These are phyloP conservation scores for Lactifluus piperatus DNA, from an alignment of 768 basidiomycete genomes.

Conservation along the genomic window DNA sequence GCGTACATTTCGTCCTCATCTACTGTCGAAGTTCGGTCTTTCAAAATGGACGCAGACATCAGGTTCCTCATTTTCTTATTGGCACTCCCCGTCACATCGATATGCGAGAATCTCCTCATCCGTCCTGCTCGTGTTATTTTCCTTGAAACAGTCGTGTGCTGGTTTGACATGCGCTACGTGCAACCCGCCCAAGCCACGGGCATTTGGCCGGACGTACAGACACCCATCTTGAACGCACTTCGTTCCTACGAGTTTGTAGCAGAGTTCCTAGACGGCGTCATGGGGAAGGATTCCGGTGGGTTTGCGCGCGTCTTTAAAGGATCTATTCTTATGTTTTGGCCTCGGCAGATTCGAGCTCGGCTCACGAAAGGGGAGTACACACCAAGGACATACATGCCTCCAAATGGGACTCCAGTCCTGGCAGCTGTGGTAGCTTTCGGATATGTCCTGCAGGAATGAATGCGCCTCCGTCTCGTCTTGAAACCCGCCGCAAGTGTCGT, in stretches of 20 bases:
- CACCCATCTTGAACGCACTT: constrained; percentile 7
- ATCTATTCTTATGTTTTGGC: background rate
- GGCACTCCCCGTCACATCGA: background rate
- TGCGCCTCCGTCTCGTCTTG: background rate
- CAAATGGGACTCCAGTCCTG: background rate
- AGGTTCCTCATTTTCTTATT: constrained; percentile 5
- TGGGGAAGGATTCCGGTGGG: background rate
- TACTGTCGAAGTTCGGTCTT: background rate
- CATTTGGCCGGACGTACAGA: constrained; percentile 8
- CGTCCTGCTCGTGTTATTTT: background rate
- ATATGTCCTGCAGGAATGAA: background rate
- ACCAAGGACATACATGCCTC: background rate
- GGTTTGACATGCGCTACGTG: constrained; percentile 14
- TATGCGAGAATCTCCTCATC: constrained; percentile 3
- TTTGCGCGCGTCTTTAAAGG: background rate
- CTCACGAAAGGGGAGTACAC: too few relatives aligned
- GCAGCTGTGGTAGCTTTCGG: background rate
- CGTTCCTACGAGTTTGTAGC: constrained; percentile 6
- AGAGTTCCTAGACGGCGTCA: background rate
- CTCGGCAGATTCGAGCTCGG: background rate
- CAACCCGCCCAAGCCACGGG: constrained; percentile 4
- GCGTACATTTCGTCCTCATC: background rate
- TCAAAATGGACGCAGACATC: background rate
- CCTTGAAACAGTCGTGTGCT: constrained; percentile 1
- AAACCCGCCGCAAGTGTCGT: background rate